Base-by-base conservation (phyloP, 495 filamentous ascomycete species). In the Daldinia childiae region DNA sequence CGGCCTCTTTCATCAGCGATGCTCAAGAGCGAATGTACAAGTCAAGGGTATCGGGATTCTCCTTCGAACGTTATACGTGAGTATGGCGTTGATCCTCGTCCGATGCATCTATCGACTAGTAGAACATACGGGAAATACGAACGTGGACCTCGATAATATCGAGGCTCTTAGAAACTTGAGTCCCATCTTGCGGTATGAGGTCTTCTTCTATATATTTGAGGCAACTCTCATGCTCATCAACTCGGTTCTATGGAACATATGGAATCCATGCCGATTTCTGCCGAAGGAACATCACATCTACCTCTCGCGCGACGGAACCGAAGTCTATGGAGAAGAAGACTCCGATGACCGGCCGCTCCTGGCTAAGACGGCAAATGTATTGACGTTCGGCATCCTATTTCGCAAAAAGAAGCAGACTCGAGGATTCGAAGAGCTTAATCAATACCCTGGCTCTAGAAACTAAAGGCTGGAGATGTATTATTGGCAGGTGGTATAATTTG, bases 141-240 rank as follows among this genome's bases (percentile, higher is more conserved):
- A 38, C 9, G 51, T 79, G 0, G 34, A 66, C 26, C 48, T 77
- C 19, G 27, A 55, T 9, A 48, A 73, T 15, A 26, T 66, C 14
- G 74, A 73, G 1, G 63, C 54, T 1, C 74, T 74, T 17, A 50
- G 32, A 17, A 30, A 17, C 14, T 54, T 84, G n/a, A 78, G 63
- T 17, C 78, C 78, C 9, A 52, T 81, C 6, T 41, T 78, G 58
- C 70, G 76, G 3, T 74, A 79, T 54, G 79, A 82, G 65, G 66
- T 27, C 32, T 78, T 59, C 56, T 79, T 79, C 24, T 79, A 73
- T n/a, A 59, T 80, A 50, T 81, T 81, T 45, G 79, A 81, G 64
- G 71, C 76, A 1, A 66, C 55, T 0, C 62, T 80, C 30, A 80
- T 81, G 78, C 65, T 81, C 9, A 17, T 76, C 52, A 79, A 79